Conservation (phyloP, 2,329 filamentous ascomycete genomes). For the Nigrospora oryzae region DNA sequence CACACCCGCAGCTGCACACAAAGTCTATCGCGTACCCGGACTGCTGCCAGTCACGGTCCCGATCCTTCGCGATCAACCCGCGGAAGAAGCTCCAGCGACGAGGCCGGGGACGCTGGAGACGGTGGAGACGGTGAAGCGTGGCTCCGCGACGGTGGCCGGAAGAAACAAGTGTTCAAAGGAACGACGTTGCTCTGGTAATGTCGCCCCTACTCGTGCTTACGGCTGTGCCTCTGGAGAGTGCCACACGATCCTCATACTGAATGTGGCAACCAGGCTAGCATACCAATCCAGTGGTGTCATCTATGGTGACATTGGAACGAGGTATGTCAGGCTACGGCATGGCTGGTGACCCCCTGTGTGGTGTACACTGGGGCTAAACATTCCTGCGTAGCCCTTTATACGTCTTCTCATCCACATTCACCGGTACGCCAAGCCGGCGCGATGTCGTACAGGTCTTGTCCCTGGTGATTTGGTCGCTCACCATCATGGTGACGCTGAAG, state of each 20-base stretch:
- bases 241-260: too few species aligned
- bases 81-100: slow-evolving; percentile 6
- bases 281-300: slow-evolving; percentile 61
- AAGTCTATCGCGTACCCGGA: not conserved
- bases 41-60: too few species aligned
- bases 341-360: too few species aligned
- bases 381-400: slow-evolving; percentile 51
- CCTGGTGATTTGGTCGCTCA: slow-evolving; percentile 61
- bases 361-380: too few species aligned
- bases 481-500: slow-evolving; percentile 61
- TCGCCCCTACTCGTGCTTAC: slow-evolving; percentile 2
- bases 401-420: slow-evolving; percentile 62
- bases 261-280: slow-evolving; percentile 33
- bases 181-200: slow-evolving; percentile 24
- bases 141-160: slow-evolving; percentile 19
- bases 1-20: slow-evolving; percentile 16
- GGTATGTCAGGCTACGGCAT: slow-evolving; percentile 7
- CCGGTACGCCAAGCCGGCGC: slow-evolving; percentile 41
- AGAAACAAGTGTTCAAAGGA: slow-evolving; percentile 27
- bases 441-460: slow-evolving; percentile 58
- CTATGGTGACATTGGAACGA: slow-evolving; percentile 59
- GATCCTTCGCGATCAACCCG: not conserved
- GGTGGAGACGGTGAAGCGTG: slow-evolving; percentile 25
- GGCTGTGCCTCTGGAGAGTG: too few species aligned
- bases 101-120: slow-evolving; percentile 19